These are phyloP conservation scores for Sherardia arvensis DNA, from an alignment of 257 asterid species.

Conservation along the genomic window DNA sequence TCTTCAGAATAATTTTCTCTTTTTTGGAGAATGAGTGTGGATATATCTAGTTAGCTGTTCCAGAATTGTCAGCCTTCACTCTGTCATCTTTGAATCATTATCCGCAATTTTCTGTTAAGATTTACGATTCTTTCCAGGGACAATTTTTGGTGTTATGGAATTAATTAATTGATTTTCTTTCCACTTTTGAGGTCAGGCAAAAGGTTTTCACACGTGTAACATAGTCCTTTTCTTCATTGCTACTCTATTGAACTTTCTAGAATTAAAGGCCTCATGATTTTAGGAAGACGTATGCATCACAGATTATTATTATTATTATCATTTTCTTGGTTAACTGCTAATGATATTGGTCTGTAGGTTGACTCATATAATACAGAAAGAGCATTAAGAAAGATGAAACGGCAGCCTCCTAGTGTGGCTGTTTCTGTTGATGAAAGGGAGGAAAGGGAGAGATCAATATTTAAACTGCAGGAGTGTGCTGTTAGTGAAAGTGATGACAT, in stretches of 20 bases:
- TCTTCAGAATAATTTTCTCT: background rate
- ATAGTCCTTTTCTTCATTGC: background rate
- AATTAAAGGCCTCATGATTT: background rate
- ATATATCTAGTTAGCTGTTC: background rate
- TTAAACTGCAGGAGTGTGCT: conserved; percentile 27
- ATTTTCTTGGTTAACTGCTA: background rate
- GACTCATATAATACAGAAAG: conserved; percentile 57
- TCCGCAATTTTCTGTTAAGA: background rate
- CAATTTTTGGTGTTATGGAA: too few species aligned
- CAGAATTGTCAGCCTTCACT: background rate
- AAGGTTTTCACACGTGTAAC: background rate
- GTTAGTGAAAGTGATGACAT: conserved; percentile 29
- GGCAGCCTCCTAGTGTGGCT: conserved; percentile 44
- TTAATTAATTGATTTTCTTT: background rate
- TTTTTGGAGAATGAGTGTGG: background rate
- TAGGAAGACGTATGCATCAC: background rate
- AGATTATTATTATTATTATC: too few species aligned
- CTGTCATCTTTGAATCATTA: background rate
- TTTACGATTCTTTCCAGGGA: background rate
- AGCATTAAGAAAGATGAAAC: conserved; percentile 63
- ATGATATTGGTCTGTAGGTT: conserved; percentile 40
- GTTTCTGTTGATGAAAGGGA: conserved; percentile 29
- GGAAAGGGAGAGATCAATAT: conserved; percentile 20
- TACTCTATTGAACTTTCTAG: background rate
- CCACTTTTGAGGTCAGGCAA: background rate